A percentile compares a stretch with the other conserved stretches of the same genome.
Evolutionary conservation across 2,329 filamentous ascomycete species (phyloP).

Genomic region (Cladophialophora carrionii): DNA sequence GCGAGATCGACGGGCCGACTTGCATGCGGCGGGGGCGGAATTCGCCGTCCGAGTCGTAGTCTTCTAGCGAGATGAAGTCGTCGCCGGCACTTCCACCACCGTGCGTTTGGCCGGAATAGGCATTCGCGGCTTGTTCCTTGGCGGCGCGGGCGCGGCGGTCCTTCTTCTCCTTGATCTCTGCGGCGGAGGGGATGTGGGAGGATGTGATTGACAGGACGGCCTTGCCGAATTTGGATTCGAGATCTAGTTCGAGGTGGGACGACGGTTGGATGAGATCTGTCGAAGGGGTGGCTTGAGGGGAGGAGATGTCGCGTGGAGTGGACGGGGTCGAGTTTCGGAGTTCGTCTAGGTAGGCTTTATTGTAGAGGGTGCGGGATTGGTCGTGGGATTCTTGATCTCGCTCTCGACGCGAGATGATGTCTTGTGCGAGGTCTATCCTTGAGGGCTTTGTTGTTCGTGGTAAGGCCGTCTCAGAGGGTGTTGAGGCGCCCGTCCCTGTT

Average conservation of each 20-base stretch:
- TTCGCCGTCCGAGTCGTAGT: constrained; percentile 38
- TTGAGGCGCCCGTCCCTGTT: background rate
- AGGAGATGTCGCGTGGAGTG: constrained; percentile 68
- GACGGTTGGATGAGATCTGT: constrained; percentile 26
- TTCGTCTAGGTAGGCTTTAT: constrained; percentile 81
- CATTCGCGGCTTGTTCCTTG: constrained; percentile 46
- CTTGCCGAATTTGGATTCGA: constrained; percentile 55
- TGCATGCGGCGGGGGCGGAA: constrained; percentile 41
- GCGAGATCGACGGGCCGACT: constrained; percentile 35
- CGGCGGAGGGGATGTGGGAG: constrained; percentile 71
- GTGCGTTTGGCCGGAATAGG: background rate
- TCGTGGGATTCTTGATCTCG: constrained; percentile 17
- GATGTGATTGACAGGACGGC: constrained; percentile 41
- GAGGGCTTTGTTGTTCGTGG: constrained; percentile 19
- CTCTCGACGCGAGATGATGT: constrained; percentile 12
- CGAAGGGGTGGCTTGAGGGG: constrained; percentile 42
- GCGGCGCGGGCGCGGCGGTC: constrained; percentile 81
- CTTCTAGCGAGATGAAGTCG: constrained; percentile 50
- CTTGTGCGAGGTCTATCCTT: constrained; percentile 25
- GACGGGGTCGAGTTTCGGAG: constrained; percentile 83
- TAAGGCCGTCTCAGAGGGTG: background rate
- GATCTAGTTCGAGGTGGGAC: constrained; percentile 53
- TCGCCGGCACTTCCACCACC: background rate
- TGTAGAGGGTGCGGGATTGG: constrained; percentile 59
- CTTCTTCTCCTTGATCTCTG: constrained; percentile 89